Conservation (phyloP, 345 rosid genomes). For the Populus alba region DNA sequence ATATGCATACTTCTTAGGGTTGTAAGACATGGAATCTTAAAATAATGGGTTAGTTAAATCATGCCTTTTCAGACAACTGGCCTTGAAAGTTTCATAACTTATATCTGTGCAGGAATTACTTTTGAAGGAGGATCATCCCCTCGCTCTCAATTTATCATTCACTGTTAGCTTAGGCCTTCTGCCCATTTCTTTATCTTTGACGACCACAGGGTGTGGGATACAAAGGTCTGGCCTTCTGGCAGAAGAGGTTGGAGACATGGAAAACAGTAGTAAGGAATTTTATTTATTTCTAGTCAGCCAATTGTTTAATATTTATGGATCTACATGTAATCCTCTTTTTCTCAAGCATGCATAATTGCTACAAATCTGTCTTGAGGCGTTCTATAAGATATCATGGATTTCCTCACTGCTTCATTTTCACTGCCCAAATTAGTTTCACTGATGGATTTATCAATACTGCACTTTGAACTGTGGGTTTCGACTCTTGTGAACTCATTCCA, state of each 20-base stretch:
- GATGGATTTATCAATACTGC: not conserved
- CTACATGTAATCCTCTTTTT: not conserved
- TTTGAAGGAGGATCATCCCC: slow-evolving; percentile 89
- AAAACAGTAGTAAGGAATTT: slow-evolving; percentile 61
- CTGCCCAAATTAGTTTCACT: not conserved
- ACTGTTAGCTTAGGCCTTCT: slow-evolving; percentile 81
- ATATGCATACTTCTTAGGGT: slow-evolving; percentile 11
- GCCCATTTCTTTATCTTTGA: slow-evolving; percentile 68
- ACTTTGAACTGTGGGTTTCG: not conserved
- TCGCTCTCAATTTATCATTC: slow-evolving; percentile 75
- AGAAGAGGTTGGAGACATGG: slow-evolving; percentile 70
- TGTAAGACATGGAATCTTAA: slow-evolving; percentile 6
- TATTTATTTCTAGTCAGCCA: not conserved
- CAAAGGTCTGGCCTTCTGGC: slow-evolving; percentile 64
- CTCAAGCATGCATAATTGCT: slow-evolving; percentile 3
- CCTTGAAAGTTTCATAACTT: slow-evolving; percentile 21
- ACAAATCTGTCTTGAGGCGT: not conserved
- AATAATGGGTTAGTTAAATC: slow-evolving; percentile 17
- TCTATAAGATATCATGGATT: not conserved
- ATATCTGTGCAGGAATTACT: slow-evolving; percentile 56
- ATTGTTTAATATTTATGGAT: slow-evolving; percentile 1
- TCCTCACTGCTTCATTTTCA: not conserved
- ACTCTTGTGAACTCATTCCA: not conserved
- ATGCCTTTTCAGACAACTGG: slow-evolving; percentile 15
- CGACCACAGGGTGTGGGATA: slow-evolving; percentile 86